Evolutionary conservation across 2,329 filamentous ascomycete species (phyloP), one percentile per base, ranked within the genome.

Genomic region (Apiospora arundinis): DNA sequence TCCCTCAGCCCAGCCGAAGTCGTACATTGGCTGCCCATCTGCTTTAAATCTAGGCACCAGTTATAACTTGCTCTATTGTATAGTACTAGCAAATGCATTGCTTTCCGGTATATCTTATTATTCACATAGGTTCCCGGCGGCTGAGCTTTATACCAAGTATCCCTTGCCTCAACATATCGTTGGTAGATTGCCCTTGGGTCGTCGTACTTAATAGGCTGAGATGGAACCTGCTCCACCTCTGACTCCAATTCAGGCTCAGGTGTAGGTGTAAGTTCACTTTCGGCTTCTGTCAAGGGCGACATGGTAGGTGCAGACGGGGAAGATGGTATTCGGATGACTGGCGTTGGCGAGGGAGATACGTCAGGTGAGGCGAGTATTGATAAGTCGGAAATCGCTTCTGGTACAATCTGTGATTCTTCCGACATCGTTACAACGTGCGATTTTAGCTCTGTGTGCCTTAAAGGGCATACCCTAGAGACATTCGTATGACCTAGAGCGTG

Each of bases 101-200:
- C 74, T 71, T 72, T 75, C 37, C 74, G 72, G 73, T 76, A 76
- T 63, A 72, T 42, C 68, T 77, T 68, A 67, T 76, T 74, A 18
- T 72, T 76, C 48, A 74, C 74, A 18, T 72, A 44, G 56, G 66
- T 74, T 9, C 72, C 72, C 40, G 48, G 69, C 32, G 72, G 74
- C 68, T 74, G 74, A 18, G 52, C 48, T 16, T 70, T 68, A 49
- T 76, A 76, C 73, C 71, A 77, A 63, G 70, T 69, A 12, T 73
- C 56, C 72, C 71, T 73, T 71, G 73, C 70, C 7, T 52, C 46
- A 68, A 74, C 32, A 70, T 76, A 77, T 73, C 73, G 65, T 28
- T 72, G 48, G 70, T 76, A 75, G 49, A 76, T 76, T 63, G 74
- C 72, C 25, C 40, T 45, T 40, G 72, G 72, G 56, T 70, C 65